These are phyloP conservation scores for Piloderma croceum DNA, from an alignment of 768 basidiomycete genomes.

Conservation along the genomic window DNA sequence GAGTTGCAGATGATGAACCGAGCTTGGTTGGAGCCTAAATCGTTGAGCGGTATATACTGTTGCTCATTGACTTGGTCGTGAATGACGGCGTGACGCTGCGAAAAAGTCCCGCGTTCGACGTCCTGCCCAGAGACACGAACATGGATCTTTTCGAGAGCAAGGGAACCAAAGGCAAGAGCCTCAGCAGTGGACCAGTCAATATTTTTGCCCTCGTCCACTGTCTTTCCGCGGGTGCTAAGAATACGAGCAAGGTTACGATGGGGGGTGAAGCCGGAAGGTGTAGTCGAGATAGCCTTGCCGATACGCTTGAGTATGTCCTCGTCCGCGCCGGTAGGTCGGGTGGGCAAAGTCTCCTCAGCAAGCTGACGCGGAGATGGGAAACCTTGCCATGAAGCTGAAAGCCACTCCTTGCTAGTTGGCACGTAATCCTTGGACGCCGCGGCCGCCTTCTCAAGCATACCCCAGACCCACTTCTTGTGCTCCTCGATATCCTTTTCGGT, in stretches of 20 bases:
- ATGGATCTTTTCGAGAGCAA: conserved; percentile 89
- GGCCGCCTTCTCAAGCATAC: conserved; percentile 96
- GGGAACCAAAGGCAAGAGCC: conserved; percentile 90
- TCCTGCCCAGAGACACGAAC: conserved; percentile 97
- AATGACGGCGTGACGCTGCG: conserved; percentile 93
- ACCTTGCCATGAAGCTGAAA: conserved; percentile 95
- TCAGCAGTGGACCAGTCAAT: conserved; percentile 99
- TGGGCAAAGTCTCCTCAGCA: conserved; percentile 88
- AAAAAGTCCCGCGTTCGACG: conserved; percentile 98
- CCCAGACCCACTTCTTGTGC: conserved; percentile 99
- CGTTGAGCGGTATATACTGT: conserved; percentile 85
- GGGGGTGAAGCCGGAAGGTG: conserved; percentile 78
- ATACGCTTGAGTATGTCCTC: conserved; percentile 73
- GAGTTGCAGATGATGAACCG: conserved; percentile 95
- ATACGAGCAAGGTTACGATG: conserved; percentile 96
- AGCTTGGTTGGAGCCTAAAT: conserved; percentile 85
- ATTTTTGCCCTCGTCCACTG: conserved; percentile 82
- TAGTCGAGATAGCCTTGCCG: conserved; percentile 82
- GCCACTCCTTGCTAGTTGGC: conserved; percentile 93
- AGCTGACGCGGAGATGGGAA: conserved; percentile 97
- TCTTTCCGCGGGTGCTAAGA: conserved; percentile 79
- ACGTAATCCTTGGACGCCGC: conserved; percentile 93
- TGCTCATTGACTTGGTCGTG: conserved; percentile 93
- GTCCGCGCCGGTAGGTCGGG: conserved; percentile 78
- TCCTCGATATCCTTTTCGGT: conserved; percentile 95